phyloP scores from a whole-genome alignment of 2,329 filamentous ascomycete species.

The Tolypocladium ophioglossoides region DNA sequence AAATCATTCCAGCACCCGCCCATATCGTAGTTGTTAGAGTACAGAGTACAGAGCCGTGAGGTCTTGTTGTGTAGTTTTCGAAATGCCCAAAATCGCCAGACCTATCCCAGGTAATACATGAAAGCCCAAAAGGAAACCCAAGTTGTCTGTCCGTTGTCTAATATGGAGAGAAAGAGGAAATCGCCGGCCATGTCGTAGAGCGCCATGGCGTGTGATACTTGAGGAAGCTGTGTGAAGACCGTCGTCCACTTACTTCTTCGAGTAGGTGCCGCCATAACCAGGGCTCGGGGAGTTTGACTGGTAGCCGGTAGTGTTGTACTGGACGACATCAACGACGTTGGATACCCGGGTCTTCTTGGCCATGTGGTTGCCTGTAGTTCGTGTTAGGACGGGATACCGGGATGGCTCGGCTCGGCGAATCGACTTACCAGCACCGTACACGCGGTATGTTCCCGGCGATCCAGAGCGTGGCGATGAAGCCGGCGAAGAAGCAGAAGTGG shows the following conservation, averaged over 20 bases:
- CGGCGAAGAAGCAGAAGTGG: constrained; percentile 5
- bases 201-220: background rate
- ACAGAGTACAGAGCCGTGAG: background rate
- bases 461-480: constrained; percentile 15
- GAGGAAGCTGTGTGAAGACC: background rate
- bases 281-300: constrained; percentile 21
- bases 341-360: constrained; percentile 13
- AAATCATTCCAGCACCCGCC: background rate
- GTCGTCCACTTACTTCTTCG: background rate
- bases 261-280: constrained; percentile 13
- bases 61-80: background rate
- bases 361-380: constrained; percentile 12
- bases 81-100: background rate
- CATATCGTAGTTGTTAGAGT: background rate
- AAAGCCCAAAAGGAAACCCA: background rate
- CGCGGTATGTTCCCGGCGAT: constrained; percentile 18
- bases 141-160: background rate
- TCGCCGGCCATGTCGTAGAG: background rate
- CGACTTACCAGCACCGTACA: constrained; percentile 21
- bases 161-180: background rate
- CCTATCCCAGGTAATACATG: background rate
- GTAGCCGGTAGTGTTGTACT: constrained; percentile 18
- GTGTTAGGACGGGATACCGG: constrained; percentile 9
- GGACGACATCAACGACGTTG: constrained; percentile 17
- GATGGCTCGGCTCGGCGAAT: constrained; percentile 1